Evolutionary conservation across 2,329 filamentous ascomycete species (phyloP).

Genomic region (Drechslera avenae): DNA sequence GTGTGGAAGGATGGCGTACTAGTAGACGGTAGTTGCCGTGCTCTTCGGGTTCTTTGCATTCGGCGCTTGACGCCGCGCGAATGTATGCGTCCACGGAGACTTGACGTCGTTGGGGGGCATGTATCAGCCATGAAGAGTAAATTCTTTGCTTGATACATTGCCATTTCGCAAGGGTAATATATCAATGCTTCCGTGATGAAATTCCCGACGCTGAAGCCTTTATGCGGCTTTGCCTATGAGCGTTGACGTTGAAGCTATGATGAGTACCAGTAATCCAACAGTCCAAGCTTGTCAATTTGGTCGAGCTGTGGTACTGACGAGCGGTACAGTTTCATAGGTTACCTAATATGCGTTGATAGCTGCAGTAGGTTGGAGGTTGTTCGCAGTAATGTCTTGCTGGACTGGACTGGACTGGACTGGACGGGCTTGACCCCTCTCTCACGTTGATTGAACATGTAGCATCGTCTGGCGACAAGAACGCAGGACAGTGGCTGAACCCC

Average conservation of each 20-base stretch:
- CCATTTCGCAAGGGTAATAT: background rate
- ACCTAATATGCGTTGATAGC: background rate
- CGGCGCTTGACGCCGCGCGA: background rate
- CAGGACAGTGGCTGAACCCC: too few species aligned
- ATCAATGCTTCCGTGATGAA: background rate
- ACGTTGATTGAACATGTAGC: too few species aligned
- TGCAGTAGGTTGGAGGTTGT: background rate
- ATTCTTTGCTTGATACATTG: background rate
- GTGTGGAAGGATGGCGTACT: slow-evolving; percentile 12
- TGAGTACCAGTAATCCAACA: background rate
- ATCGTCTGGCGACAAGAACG: too few species aligned
- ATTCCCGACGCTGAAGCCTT: slow-evolving; percentile 6
- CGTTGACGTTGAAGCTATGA: background rate
- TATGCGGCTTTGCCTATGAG: slow-evolving; percentile 3
- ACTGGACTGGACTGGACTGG: too few species aligned
- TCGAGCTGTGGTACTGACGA: background rate
- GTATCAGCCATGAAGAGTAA: background rate
- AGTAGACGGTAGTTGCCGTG: background rate
- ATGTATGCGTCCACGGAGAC: background rate
- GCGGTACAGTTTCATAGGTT: background rate
- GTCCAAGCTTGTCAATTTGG: slow-evolving; percentile 1
- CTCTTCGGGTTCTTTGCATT: slow-evolving; percentile 8
- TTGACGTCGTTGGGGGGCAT: slow-evolving; percentile 7
- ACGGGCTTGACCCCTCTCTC: too few species aligned
- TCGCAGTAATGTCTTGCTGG: too few species aligned